Evolutionary conservation across 805 yeast genomes (phyloP), one percentile per base, ranked within the genome.

Genomic region (Pichia kluyveri): DNA sequence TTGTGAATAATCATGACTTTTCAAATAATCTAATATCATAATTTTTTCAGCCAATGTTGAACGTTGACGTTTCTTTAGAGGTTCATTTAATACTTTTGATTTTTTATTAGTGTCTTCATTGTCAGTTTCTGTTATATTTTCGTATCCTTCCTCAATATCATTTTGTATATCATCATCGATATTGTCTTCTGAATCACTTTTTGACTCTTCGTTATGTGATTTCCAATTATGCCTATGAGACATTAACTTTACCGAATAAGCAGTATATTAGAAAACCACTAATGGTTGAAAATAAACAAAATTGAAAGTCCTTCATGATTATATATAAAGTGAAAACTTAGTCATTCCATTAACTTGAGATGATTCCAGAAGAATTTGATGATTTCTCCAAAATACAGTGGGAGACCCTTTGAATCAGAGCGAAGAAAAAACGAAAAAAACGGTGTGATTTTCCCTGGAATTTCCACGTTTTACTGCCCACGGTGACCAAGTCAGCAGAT

Each of bases 41-140:
- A 79, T 69, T 58, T 79, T 79, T 60, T 79, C 79, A 62, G 77
- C 83, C 46, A 79, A 65, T 26, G 77, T 78, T 8, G 83, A 80
- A 51, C 83, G 30, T 17, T 41, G 42, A 12, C 40, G 26, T n/a
- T 40, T 43, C 36, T 32, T 26, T 5, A 2, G 18, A 4, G n/a
- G 17, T 34, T 34, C 37, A 7, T 5, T 30, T 30, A 14, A 12
- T 12, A 30, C 10, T 23, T 23, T 23, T 23, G 7, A 23, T 5
- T 23, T 23, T 5, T 23, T 23, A 23, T 23, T 23, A 5, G 26
- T 23, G 5, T 23, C 5, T 30, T 30, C 32, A 12, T 11, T 39
- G 5, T 9, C 26, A 19, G 7, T 14, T 39, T 26, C 15, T 23
- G 26, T 23, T 23, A 23, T 4, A 23, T 4, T 39, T 14, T 39